Evolutionary conservation across 1,284 basidiomycete genomes (phyloP), one percentile per base, ranked within the genome.

Genomic region (Sporisorium iseilematis-ciliati): DNA sequence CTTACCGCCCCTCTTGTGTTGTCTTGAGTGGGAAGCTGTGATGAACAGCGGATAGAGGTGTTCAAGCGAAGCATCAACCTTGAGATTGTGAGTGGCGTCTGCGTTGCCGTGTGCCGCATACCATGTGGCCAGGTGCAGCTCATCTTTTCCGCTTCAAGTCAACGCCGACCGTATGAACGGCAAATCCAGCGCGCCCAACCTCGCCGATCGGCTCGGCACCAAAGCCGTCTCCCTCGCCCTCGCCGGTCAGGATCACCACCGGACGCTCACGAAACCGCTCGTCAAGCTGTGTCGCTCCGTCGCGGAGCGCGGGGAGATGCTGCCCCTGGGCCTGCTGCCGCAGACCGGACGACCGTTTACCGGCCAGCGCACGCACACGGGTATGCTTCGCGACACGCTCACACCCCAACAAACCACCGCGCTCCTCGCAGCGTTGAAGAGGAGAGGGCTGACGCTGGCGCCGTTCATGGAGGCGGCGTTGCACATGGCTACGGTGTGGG

Each of bases 301-400:
- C 0, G 68, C 67, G 7, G 65, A 69, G 25, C 63, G 63, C 12
- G 73, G 73, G 3, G 57, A 64, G 1, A 65, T 65, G 67, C n/a
- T 75, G 12, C 73, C 73, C 2, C 52, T 75, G 14, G 73, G 73
- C 0, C 46, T 75, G 4, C 64, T 75, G 1, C 73, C 73, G 1
- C 67, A 71, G 16, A 57, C 56, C 0, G 54, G 63, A 14, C 18
- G 38, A 5, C 62, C 66, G 3, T 65, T 52, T 26, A 8, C 20
- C 0, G 71, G 71, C 2, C 18, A 33, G 3, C 20, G 21, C 4
- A 62, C 58, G 2, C 55, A 75, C 40, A 71, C 67, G 16, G 50
- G 5, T 38, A 4, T 42, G 52, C 14, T 33, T 75, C 16, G 16
- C 20, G 41, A 53, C 0, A 58, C 29, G 2, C 46, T 75, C 1